These are phyloP conservation scores for Pouteria campechiana DNA, from an alignment of 179 eudicot genomes.

Conservation along the genomic window DNA sequence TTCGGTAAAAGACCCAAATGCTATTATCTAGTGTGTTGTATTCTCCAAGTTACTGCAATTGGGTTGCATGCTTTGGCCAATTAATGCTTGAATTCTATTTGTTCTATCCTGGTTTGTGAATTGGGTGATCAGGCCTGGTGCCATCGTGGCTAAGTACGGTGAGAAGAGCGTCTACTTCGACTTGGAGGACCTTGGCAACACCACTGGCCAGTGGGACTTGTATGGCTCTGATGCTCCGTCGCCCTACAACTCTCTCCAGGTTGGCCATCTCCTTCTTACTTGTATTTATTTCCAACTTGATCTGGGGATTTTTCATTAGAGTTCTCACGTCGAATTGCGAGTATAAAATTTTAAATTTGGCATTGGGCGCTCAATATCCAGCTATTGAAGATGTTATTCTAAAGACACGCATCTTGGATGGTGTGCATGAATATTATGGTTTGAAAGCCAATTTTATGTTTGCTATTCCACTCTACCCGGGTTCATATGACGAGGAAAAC, in stretches of 20 bases:
- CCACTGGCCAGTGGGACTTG: conserved; percentile 97
- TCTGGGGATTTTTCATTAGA: too few relatives aligned
- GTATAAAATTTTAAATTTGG: too few relatives aligned
- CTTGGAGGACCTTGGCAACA: conserved; percentile 90
- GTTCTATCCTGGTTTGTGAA: background rate
- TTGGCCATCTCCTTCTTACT: too few relatives aligned
- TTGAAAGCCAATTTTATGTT: too few relatives aligned
- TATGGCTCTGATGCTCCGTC: conserved; percentile 98
- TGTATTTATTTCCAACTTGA: too few relatives aligned
- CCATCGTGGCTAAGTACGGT: conserved; percentile 88
- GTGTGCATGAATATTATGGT: too few relatives aligned
- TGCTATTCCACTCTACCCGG: too few relatives aligned
- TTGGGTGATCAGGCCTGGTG: conserved; percentile 33
- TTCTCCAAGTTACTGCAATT: background rate
- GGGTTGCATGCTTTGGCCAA: background rate
- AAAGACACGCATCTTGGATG: too few relatives aligned
- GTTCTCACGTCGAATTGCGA: too few relatives aligned
- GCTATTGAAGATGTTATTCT: too few relatives aligned
- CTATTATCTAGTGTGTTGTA: background rate
- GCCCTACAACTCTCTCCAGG: conserved; percentile 94
- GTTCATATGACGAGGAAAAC: too few relatives aligned
- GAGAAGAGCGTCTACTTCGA: conserved; percentile 98
- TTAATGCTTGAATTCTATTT: background rate
- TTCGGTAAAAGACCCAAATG: conserved; percentile 23
- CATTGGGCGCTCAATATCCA: too few relatives aligned